A percentile compares a stretch with the other conserved stretches of the same genome.
Evolutionary conservation across 768 basidiomycete species (phyloP).

Genomic region (Mycena sanguinolenta): DNA sequence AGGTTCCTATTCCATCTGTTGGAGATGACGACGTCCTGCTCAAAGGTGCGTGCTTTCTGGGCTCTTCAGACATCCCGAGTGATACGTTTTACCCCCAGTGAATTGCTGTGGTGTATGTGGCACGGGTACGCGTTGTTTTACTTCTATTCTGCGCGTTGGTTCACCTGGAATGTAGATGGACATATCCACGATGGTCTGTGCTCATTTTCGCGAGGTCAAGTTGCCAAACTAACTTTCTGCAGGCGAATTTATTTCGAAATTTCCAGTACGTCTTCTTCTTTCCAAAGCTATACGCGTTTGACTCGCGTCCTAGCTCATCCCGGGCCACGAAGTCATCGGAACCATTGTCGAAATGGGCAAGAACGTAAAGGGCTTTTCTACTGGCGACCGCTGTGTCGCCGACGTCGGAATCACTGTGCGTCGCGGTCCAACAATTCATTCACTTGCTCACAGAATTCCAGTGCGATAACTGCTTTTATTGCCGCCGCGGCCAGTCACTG

Average conservation of each 20-base stretch:
- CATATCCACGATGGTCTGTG: constrained; percentile 69
- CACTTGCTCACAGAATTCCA: constrained; percentile 45
- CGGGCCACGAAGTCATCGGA: constrained; percentile 86
- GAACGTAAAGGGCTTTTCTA: constrained; percentile 80
- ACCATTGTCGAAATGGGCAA: constrained; percentile 80
- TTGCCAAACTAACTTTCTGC: neutral
- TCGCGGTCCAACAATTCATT: neutral
- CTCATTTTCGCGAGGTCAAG: neutral
- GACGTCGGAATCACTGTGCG: constrained; percentile 79
- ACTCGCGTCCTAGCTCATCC: constrained; percentile 64
- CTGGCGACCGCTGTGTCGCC: constrained; percentile 88
- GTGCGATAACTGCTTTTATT: constrained; percentile 91
- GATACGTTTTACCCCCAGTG: constrained; percentile 44
- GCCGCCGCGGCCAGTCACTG: constrained; percentile 84
- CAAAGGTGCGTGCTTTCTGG: constrained; percentile 63
- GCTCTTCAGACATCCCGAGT: constrained; percentile 25
- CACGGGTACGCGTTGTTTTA: constrained; percentile 27
- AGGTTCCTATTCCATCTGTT: constrained; percentile 75
- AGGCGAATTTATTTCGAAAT: constrained; percentile 75
- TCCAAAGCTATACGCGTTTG: neutral
- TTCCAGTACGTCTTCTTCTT: constrained; percentile 54
- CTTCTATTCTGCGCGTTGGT: constrained; percentile 43
- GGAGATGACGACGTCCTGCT: constrained; percentile 81
- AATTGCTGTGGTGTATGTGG: constrained; percentile 56
- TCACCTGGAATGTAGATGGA: constrained; percentile 70